These are phyloP conservation scores for Lizonia empirigonia DNA, from an alignment of 2,329 filamentous ascomycete genomes.

Conservation along the genomic window DNA sequence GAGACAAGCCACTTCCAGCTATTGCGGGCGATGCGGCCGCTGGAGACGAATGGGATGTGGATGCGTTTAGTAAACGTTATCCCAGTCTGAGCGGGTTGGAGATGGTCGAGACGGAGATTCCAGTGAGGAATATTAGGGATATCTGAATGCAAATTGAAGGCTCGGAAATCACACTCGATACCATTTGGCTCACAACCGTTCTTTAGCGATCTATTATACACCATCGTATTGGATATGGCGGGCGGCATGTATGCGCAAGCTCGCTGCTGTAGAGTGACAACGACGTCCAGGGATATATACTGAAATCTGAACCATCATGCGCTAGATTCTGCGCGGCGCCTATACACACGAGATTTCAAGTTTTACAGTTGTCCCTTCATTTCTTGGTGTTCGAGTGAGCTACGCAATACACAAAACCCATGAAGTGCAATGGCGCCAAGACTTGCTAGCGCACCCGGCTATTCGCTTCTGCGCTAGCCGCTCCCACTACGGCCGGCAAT, in stretches of 20 bases:
- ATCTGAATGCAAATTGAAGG: not conserved
- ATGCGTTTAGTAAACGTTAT: slow-evolving; percentile 81
- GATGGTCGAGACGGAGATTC: slow-evolving; percentile 76
- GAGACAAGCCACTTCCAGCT: slow-evolving; percentile 32
- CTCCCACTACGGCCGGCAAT: slow-evolving; percentile 6
- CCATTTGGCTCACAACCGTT: not conserved
- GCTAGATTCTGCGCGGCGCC: not conserved
- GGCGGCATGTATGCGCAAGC: not conserved
- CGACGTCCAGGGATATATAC: not conserved
- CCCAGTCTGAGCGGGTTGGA: slow-evolving; percentile 85
- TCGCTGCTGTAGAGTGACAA: no score
- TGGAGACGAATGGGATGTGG: slow-evolving; percentile 62
- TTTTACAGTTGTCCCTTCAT: no score
- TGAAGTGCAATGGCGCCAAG: slow-evolving; percentile 1
- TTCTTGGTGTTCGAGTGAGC: no score
- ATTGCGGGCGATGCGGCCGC: slow-evolving; percentile 6
- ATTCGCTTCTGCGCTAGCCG: slow-evolving; percentile 11
- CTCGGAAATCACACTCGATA: not conserved
- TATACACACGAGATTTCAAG: not conserved
- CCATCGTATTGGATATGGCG: not conserved
- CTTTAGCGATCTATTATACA: slow-evolving; percentile 4
- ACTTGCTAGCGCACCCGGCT: not conserved
- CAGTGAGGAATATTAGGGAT: slow-evolving; percentile 31
- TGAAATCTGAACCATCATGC: not conserved
- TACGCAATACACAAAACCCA: no score